These are phyloP conservation scores for Stenogyne calaminthoides DNA, from an alignment of 305 asterid species.

Conservation along the genomic window DNA sequence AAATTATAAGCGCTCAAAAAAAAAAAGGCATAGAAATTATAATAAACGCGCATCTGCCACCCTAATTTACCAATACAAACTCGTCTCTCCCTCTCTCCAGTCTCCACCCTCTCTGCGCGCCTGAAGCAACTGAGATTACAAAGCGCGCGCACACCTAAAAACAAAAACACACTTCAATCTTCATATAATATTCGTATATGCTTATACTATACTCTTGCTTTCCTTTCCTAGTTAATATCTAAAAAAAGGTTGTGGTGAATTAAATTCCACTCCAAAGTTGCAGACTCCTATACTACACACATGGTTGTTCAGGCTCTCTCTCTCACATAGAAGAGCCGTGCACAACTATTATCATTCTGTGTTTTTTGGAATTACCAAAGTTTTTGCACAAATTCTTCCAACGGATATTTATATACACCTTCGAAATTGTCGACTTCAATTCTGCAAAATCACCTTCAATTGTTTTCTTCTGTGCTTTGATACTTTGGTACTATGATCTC, in stretches of 20 bases:
- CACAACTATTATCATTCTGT: background rate
- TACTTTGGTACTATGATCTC: constrained; percentile 45
- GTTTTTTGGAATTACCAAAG: background rate
- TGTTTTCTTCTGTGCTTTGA: constrained; percentile 1
- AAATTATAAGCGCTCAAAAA: too few relatives aligned
- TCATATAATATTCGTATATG: background rate
- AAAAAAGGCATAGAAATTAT: too few relatives aligned
- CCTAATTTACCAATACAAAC: too few relatives aligned
- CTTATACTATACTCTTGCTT: background rate
- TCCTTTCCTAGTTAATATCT: too few relatives aligned
- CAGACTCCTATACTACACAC: too few relatives aligned
- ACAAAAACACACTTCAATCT: background rate
- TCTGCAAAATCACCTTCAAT: background rate
- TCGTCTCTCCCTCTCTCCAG: too few relatives aligned
- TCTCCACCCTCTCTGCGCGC: background rate
- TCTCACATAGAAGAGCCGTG: too few relatives aligned
- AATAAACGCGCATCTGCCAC: too few relatives aligned
- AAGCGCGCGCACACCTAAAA: background rate
- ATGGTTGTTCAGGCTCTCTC: constrained; percentile 1
- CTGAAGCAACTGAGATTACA: background rate
- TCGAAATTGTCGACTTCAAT: constrained; percentile 23
- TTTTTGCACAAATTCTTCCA: background rate
- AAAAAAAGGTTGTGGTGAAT: background rate
- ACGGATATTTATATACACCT: background rate
- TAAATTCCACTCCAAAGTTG: background rate